phyloP scores from a whole-genome alignment of 2,329 filamentous ascomycete genomes.

The Ceratocystis albifundus region DNA sequence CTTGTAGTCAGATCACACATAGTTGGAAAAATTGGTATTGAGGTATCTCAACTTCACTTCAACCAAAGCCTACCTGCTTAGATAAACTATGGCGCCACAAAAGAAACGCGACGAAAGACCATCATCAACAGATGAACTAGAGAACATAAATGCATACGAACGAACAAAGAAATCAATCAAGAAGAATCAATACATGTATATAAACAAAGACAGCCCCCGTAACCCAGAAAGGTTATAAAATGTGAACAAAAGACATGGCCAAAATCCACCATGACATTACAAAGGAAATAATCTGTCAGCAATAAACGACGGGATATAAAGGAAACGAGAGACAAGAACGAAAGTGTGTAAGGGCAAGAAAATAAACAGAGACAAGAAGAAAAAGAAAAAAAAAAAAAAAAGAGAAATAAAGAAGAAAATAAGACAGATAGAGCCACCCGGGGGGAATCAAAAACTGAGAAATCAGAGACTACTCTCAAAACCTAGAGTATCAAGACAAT shows the following conservation, averaged over 20 bases:
- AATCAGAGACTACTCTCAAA: not conserved
- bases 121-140: not conserved
- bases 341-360: slow-evolving; percentile 2
- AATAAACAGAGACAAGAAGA: not conserved
- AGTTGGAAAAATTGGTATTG: not conserved
- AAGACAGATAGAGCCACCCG: slow-evolving; percentile 3
- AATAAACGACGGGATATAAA: slow-evolving; percentile 15
- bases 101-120: slow-evolving; percentile 1
- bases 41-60: not conserved
- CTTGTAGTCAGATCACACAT: not conserved
- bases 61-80: not conserved
- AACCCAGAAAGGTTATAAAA: slow-evolving; percentile 1
- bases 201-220: not conserved
- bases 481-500: not conserved
- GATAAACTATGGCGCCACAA: not conserved
- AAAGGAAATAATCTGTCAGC: slow-evolving; percentile 13
- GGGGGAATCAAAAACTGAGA: slow-evolving; percentile 10
- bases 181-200: not conserved
- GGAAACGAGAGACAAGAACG: not conserved
- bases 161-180: not conserved
- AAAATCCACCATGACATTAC: slow-evolving; percentile 12
- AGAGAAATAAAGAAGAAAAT: not conserved
- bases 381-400: not conserved
- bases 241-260: not conserved
- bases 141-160: not conserved